Evolutionary conservation across 176 grass and related monocot genomes (phyloP).

Genomic region (Carex kokanica): DNA sequence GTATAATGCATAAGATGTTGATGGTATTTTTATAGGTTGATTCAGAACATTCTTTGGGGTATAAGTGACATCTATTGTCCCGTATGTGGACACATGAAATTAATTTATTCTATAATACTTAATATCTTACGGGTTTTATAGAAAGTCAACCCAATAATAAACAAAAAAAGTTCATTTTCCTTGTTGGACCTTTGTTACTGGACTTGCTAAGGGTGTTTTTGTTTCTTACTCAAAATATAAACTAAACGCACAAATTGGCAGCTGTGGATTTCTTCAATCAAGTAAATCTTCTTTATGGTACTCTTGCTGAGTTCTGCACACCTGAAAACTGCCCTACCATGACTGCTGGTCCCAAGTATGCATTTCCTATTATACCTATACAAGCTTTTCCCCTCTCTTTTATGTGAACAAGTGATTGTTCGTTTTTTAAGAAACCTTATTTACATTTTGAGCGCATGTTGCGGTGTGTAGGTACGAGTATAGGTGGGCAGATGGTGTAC

Average conservation of each 20-base stretch:
- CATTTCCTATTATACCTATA: background rate
- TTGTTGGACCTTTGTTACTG: background rate
- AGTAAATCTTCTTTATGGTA: slow-evolving; percentile 94
- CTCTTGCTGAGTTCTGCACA: slow-evolving; percentile 91
- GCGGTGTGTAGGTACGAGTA: slow-evolving; percentile 76
- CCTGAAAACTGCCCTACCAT: slow-evolving; percentile 92
- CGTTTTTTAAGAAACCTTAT: background rate
- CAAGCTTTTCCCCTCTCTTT: background rate
- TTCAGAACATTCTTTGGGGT: background rate
- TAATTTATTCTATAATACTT: background rate
- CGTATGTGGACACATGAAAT: background rate
- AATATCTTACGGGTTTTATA: background rate
- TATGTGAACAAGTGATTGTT: background rate
- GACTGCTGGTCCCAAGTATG: slow-evolving; percentile 95
- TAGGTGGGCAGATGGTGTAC: slow-evolving; percentile 97
- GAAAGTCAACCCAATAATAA: background rate
- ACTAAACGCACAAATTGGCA: slow-evolving; percentile 32
- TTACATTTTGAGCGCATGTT: background rate
- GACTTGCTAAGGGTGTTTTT: background rate
- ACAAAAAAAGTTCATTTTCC: background rate
- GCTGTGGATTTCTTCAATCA: slow-evolving; percentile 99
- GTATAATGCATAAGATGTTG: background rate
- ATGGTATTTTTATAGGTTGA: background rate
- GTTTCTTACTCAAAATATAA: background rate
- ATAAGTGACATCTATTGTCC: background rate